Evolutionary conservation across 139 green algal species (phyloP).

Genomic region (Chloropicon primus): DNA sequence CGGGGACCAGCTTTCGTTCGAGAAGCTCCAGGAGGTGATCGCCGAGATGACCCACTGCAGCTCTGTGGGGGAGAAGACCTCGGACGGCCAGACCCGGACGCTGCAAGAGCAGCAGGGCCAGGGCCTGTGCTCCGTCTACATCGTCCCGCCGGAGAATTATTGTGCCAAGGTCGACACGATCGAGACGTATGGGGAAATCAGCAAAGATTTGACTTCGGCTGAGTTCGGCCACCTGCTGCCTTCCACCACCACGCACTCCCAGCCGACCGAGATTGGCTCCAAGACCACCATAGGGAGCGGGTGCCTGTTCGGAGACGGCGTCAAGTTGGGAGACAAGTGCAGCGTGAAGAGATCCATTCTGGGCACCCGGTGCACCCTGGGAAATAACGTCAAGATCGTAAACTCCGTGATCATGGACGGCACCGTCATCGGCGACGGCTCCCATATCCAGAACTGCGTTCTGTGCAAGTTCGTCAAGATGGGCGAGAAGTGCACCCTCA

Average conservation of each 20-base stretch:
- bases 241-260: background rate
- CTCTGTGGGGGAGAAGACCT: background rate
- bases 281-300: background rate
- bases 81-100: too few relatives aligned
- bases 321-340: background rate
- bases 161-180: background rate
- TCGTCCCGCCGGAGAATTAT: background rate
- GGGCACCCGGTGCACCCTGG: background rate
- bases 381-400: background rate
- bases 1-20: background rate
- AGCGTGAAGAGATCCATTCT: background rate
- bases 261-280: background rate
- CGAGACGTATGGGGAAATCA: background rate
- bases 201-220: background rate
- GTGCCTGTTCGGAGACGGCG: background rate
- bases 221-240: background rate
- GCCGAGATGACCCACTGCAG: background rate
- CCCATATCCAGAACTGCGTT: background rate
- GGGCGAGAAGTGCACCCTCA: background rate
- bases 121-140: background rate
- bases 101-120: too few relatives aligned
- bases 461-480: background rate
- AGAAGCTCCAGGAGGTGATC: background rate
- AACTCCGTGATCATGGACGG: background rate
- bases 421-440: background rate